Conservation (phyloP, 768 basidiomycete genomes). For the Suillus sp. region DNA sequence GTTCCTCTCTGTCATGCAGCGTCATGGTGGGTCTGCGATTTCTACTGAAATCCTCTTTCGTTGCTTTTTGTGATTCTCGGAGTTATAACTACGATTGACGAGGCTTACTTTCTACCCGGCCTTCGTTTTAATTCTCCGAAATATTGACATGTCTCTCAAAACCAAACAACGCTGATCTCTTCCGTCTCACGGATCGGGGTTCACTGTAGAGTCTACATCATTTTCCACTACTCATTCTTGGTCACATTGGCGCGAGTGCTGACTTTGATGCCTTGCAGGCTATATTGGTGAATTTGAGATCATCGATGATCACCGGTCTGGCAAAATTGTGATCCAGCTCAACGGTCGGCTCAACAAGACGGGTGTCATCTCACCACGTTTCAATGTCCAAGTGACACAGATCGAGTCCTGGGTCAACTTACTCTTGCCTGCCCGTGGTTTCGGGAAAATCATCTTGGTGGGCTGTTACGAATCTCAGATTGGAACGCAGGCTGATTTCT, state of each 20-base stretch:
- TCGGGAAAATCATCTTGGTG: constrained; percentile 95
- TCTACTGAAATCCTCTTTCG: constrained; percentile 18
- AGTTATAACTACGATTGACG: constrained; percentile 87
- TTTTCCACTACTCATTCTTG: constrained; percentile 19
- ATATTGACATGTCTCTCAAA: constrained; percentile 59
- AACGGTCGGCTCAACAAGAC: constrained; percentile 99
- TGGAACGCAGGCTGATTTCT: constrained; percentile 6
- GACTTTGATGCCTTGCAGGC: constrained; percentile 48
- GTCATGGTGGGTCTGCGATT: constrained; percentile 75
- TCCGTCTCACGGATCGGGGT: constrained; percentile 23
- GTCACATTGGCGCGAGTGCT: constrained; percentile 42
- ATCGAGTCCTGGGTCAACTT: constrained; percentile 98
- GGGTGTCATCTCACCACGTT: constrained; percentile 99
- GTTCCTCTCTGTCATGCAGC: constrained; percentile 98
- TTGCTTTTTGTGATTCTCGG: constrained; percentile 53
- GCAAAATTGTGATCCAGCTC: constrained; percentile 97
- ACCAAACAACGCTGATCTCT: constrained; percentile 55
- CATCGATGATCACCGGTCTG: constrained; percentile 97
- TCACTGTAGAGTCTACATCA: constrained; percentile 38
- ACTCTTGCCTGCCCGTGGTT: constrained; percentile 92
- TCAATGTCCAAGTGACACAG: constrained; percentile 91
- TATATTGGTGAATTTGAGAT: constrained; percentile 99
- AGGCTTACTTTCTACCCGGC: constrained; percentile 58
- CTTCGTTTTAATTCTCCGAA: constrained; percentile 85
- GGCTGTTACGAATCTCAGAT: constrained; percentile 29